Evolutionary conservation across 495 filamentous ascomycete species (phyloP), one percentile per base, ranked within the genome.

Genomic region (Cercophora sp.): DNA sequence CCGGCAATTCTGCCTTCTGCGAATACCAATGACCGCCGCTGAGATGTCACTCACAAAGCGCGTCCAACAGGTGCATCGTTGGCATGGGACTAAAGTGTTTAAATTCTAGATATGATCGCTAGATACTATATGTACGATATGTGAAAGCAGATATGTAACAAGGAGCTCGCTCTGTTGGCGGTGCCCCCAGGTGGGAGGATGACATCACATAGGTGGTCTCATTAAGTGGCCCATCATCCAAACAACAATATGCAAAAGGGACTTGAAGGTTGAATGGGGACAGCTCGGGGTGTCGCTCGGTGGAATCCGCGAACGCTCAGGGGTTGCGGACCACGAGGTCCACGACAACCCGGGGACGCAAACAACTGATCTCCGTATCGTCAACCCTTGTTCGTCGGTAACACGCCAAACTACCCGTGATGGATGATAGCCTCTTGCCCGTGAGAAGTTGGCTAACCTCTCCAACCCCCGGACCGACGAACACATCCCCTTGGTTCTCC

Each of bases 111-210:
- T 49, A 49, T 51, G 32, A 51, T 51, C 48, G 48, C 48, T 51
- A 51, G 19, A 52, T 48, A 59, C 48, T 50, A 42, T 48, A 46
- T 48, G 39, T 54, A 59, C 23, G 40, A 26, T 43, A 43, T 22
- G 34, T 22, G 25, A 29, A 55, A 31, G 16, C 47, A 53, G 36
- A 46, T 58, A 61, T 58, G 55, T 61, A 61, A 45, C 51, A 46
- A 24, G 26, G 36, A 49, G 32, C 29, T 31, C 35, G 51, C 36
- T 23, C 42, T 43, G 5, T 19, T 20, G 16, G 41, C 41, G 41
- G 29, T 27, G 24, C 20, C 29, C 41, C 41, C 41, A 43, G 29
- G 32, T 26, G 16, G 43, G 43, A 48, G 41, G 36, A 43, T 47
- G 44, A 34, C 40, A 13, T 43, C n/a, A 32, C 44, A 29, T 19